Evolutionary conservation across 2,329 filamentous ascomycete genomes (phyloP).

Genomic region (Elsinoe fawcettii): DNA sequence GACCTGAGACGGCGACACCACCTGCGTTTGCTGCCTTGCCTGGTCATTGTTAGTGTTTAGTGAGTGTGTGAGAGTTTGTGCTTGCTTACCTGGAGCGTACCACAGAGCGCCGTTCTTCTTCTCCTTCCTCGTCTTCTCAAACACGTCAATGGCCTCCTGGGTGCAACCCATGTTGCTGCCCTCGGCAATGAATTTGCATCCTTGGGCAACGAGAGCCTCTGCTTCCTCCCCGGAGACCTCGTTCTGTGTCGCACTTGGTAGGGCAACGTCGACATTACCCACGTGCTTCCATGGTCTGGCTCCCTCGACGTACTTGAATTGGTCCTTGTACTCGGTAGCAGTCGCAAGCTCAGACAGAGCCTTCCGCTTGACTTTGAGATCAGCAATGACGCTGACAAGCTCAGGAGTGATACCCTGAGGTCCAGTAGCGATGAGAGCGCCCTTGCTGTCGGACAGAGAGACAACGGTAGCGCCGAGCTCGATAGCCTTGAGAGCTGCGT

Average conservation of each 20-base stretch:
- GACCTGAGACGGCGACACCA: slow-evolving; percentile 91
- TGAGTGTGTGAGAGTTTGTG: neutral
- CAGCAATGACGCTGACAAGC: slow-evolving; percentile 69
- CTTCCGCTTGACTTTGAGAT: slow-evolving; percentile 80
- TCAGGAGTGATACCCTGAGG: slow-evolving; percentile 68
- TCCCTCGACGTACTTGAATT: slow-evolving; percentile 80
- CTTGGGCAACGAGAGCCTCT: slow-evolving; percentile 65
- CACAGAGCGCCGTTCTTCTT: slow-evolving; percentile 70
- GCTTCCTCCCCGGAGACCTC: slow-evolving; percentile 92
- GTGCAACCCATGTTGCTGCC: slow-evolving; percentile 99
- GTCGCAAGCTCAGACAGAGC: slow-evolving; percentile 65
- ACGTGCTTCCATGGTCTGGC: slow-evolving; percentile 88
- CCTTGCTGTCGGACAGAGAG: slow-evolving; percentile 89
- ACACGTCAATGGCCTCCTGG: slow-evolving; percentile 86
- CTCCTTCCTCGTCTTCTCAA: slow-evolving; percentile 67
- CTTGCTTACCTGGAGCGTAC: slow-evolving; percentile 69
- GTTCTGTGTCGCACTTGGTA: slow-evolving; percentile 94
- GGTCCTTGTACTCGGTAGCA: slow-evolving; percentile 47
- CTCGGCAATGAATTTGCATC: slow-evolving; percentile 82
- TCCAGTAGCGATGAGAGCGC: slow-evolving; percentile 66
- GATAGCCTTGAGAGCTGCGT: slow-evolving; percentile 90
- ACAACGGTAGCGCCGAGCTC: slow-evolving; percentile 90
- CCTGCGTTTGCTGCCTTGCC: slow-evolving; percentile 94
- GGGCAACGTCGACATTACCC: slow-evolving; percentile 79
- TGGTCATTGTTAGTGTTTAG: slow-evolving; percentile 10